Evolutionary conservation across 371 early-diverging fungal genomes (phyloP), one percentile per base, ranked within the genome.

Genomic region (Blyttiomyces sp.): DNA sequence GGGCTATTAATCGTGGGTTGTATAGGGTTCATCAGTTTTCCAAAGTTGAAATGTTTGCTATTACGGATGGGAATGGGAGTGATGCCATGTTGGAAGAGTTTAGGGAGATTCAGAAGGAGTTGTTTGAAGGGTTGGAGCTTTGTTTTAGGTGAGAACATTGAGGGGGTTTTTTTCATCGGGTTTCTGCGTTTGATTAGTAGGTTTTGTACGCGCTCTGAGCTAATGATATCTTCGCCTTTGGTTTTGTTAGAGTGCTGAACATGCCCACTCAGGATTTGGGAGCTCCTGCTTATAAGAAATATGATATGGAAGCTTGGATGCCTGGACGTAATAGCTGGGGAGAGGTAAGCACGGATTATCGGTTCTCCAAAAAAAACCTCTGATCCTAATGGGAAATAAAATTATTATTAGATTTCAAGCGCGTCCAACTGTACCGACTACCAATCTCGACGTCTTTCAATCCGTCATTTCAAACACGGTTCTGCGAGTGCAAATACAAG

Each of bases 391-490:
- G 6, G 54, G 34, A 7, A 26, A 57, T 11, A 28, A 30, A 16
- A 16, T 24, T 13, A 48, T 7, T n/a, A 1, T 6, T 39, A 69
- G 69, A 74, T 71, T 19, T 71, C 74, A 33, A 70, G 70, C 57
- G 55, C 74, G 0, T 94, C 94, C 59, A 99, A 99, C 88, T 99
- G 99, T 82, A 99, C 99, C 16, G 99, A 99, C 67, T 88, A 83
- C 68, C 88, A 88, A 63, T 71, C 80, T 4, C 69, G 88, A 61
- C 82, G 89, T 50, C 82, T 99, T 23, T 95, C 98, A 73, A 98
- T 99, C 71, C 88, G 97, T 56, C 94, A 93, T 66, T 66, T 62
- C 30, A n/a, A n/a, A n/a, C n/a, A n/a, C n/a, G n/a, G n/a, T n/a
- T n/a, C n/a, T n/a, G n/a, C n/a, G n/a, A n/a, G n/a, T n/a, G n/a